Base-by-base conservation (phyloP, 1,284 basidiomycete genomes). In the Cutaneotrichosporon cavernicola region DNA sequence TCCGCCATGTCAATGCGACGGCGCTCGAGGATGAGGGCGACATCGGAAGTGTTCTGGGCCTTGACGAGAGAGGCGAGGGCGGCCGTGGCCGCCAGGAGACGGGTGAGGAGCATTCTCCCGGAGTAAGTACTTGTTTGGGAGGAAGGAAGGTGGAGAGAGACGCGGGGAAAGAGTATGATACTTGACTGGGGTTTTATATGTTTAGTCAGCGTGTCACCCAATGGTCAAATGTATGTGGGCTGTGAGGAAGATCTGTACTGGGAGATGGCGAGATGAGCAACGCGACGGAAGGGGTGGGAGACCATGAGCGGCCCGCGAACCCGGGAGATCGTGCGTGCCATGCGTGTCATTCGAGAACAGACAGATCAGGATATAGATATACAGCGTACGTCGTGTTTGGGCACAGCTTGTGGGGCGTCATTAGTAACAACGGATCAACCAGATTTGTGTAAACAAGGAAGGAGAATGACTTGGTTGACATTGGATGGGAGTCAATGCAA, bases 1-100 rank as follows among this genome's bases (percentile, higher is more conserved):
- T 30, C 49, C 10, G 70, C 70, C 31, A 74, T 64, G 56, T 71
- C 72, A 32, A 51, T 58, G 38, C 63, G 63, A 5, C 72, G 65
- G 13, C 65, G 62, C 18, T 60, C 34, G 11, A 56, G 21, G 51
- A 73, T 66, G 36, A 60, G 18, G 26, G 47, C 56, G 13, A 69
- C 49, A 13, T 71, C 26, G 10, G 56, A 14, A 5, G 26, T 14
- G 43, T 47, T 31, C 16, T 58, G 18, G 10, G 36, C 22, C 22
- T 38, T 10, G 31, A 43, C 26, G 8, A 47, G 10, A 16, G 30
- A 21, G 21, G 4, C 4, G 4, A 58, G 16, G 8, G 26, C 22
- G 11, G 30, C 18, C 26, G 31, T 6, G 6, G 31, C 43, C 2
- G 56, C 30, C 21, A 58, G 46, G 11, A 58, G 38, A 32, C 10